These are phyloP conservation scores for Quillaja saponaria DNA, from an alignment of 306 rosid species.

Conservation along the genomic window DNA sequence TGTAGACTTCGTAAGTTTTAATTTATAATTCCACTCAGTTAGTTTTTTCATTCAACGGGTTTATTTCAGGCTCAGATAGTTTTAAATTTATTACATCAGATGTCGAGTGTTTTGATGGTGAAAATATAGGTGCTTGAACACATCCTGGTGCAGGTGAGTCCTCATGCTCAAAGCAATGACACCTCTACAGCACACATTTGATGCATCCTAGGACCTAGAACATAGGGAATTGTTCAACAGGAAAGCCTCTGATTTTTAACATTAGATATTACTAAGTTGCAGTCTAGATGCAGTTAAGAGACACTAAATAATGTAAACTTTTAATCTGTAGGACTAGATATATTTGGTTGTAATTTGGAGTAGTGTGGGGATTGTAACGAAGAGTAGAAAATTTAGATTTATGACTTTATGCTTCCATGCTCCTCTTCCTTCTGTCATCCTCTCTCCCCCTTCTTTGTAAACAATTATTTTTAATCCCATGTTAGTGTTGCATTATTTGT, in stretches of 20 bases:
- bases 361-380: background rate
- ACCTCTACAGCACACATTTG: background rate
- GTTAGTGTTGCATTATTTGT: background rate
- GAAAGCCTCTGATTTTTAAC: too few relatives aligned
- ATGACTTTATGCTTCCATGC: too few relatives aligned
- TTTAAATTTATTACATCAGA: slow-evolving; percentile 12
- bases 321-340: background rate
- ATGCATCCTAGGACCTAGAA: too few relatives aligned
- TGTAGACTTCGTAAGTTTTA: slow-evolving; percentile 12
- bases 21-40: too few relatives aligned
- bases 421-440: background rate
- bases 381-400: too few relatives aligned
- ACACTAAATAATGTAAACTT: too few relatives aligned
- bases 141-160: background rate
- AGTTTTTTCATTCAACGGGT: slow-evolving; percentile 17
- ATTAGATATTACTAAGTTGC: background rate
- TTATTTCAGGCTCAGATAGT: slow-evolving; percentile 3
- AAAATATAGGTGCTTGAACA: background rate
- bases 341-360: background rate
- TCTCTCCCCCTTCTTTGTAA: background rate
- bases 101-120: background rate
- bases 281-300: too few relatives aligned
- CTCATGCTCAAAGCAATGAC: background rate
- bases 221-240: too few relatives aligned
- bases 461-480: slow-evolving; percentile 4